phyloP scores from a whole-genome alignment of 768 basidiomycete species.

The Lentinula boryana region DNA sequence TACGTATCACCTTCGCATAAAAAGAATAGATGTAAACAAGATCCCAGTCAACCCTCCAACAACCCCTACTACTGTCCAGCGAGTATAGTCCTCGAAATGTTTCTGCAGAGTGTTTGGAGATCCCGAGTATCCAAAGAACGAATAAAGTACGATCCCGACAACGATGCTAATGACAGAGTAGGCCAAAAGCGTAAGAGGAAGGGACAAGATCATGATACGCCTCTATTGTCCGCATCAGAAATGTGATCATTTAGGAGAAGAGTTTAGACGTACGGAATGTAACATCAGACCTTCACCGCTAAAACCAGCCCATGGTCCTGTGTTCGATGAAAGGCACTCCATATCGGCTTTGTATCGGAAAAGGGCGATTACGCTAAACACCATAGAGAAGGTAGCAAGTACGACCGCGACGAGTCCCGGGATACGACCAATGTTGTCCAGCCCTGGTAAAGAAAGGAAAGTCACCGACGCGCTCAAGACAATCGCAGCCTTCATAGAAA shows the following conservation, averaged over 20 bases:
- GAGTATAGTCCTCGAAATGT: conserved; percentile 54
- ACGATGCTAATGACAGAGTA: conserved; percentile 70
- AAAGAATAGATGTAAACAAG: conserved; percentile 45
- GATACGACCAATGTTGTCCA: conserved; percentile 58
- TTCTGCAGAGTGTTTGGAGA: conserved; percentile 27
- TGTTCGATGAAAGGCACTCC: conserved; percentile 30
- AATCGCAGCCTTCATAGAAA: conserved; percentile 58
- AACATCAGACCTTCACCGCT: conserved; percentile 53
- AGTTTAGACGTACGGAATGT: conserved; percentile 32
- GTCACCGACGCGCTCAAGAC: conserved; percentile 79
- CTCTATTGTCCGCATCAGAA: conserved; percentile 26
- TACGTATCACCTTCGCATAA: conserved; percentile 10
- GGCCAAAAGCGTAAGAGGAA: conserved; percentile 68
- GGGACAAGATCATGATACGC: conserved; percentile 59
- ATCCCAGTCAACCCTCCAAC: conserved; percentile 61
- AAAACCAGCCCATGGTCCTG: conserved; percentile 31
- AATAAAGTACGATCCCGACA: conserved; percentile 58
- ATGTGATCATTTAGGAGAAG: neutral
- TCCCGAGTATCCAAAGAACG: conserved; percentile 45
- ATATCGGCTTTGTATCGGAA: conserved; percentile 66
- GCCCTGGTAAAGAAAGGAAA: conserved; percentile 70
- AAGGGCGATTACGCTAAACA: conserved; percentile 61
- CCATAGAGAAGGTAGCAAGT: conserved; percentile 65
- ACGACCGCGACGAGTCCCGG: conserved; percentile 64
- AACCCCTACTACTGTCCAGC: conserved; percentile 57